A percentile compares a stretch with the other conserved stretches of the same genome.
Evolutionary conservation across 2,329 filamentous ascomycete genomes (phyloP).

Genomic region (Xylaria sp.): DNA sequence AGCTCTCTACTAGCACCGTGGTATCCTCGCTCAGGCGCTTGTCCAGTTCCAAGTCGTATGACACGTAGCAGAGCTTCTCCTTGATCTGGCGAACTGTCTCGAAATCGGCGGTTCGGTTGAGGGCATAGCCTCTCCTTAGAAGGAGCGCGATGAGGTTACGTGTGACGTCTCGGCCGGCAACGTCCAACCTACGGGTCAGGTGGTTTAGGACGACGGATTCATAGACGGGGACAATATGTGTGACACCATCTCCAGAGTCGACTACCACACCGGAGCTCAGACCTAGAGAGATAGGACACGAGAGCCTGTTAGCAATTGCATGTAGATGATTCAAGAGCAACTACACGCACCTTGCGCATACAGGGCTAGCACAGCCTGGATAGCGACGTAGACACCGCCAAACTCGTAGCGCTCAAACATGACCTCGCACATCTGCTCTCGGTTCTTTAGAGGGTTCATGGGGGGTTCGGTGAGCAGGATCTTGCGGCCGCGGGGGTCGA

Average conservation of each 20-base stretch:
- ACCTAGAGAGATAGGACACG: slow-evolving; percentile 57
- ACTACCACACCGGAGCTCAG: slow-evolving; percentile 96
- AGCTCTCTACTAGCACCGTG: slow-evolving; percentile 95
- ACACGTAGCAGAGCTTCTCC: slow-evolving; percentile 99
- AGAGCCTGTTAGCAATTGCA: slow-evolving; percentile 1
- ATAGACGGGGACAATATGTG: slow-evolving; percentile 98
- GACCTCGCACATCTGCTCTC: slow-evolving; percentile 97
- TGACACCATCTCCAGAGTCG: slow-evolving; percentile 97
- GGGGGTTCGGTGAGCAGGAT: slow-evolving; percentile 97
- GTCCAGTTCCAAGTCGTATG: slow-evolving; percentile 96
- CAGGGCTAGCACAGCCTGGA: slow-evolving; percentile 93
- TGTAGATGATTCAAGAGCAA: background rate
- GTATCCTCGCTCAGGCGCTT: slow-evolving; percentile 97
- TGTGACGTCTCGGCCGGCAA: slow-evolving; percentile 97
- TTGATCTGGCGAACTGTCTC: slow-evolving; percentile 99
- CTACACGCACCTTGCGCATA: slow-evolving; percentile 85
- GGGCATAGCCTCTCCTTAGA: slow-evolving; percentile 90
- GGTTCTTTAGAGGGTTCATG: slow-evolving; percentile 96
- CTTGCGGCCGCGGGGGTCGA: slow-evolving; percentile 91
- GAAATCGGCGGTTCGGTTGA: slow-evolving; percentile 98
- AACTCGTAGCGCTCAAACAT: slow-evolving; percentile 99
- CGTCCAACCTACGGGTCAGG: slow-evolving; percentile 90
- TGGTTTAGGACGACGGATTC: slow-evolving; percentile 98
- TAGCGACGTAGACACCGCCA: slow-evolving; percentile 96
- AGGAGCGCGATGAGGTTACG: slow-evolving; percentile 96